A percentile compares a stretch with the other conserved stretches of the same genome.
These are phyloP conservation scores for Rhizopus microsporus DNA, from an alignment of 371 early-diverging fungal species.

Conservation along the genomic window DNA sequence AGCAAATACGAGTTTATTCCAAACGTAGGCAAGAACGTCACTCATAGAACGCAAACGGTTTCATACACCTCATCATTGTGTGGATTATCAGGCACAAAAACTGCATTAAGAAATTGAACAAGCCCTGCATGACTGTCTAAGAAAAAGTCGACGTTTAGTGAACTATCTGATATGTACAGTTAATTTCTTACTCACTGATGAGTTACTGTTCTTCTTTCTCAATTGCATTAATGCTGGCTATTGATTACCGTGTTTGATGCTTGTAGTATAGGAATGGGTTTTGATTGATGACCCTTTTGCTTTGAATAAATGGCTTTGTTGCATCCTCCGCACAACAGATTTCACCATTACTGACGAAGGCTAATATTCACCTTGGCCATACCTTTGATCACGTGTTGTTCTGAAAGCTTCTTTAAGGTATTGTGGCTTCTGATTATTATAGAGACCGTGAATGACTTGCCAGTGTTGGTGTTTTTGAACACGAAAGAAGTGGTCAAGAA, in stretches of 20 bases:
- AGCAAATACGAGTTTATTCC: constrained; percentile 16
- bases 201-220: constrained; percentile 10
- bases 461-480: no score
- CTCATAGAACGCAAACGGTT: constrained; percentile 10
- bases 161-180: constrained; percentile 16
- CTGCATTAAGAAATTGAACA: constrained; percentile 14
- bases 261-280: constrained; percentile 12
- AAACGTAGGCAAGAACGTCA: constrained; percentile 14
- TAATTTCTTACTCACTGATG: constrained; percentile 8
- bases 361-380: no score
- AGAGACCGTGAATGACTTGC: no score
- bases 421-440: no score
- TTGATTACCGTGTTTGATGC: constrained; percentile 6
- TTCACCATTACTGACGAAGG: constrained; percentile 4
- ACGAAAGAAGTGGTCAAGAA: no score
- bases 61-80: constrained; percentile 20
- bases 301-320: constrained; percentile 12
- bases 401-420: no score
- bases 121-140: constrained; percentile 9
- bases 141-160: constrained; percentile 10
- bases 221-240: constrained; percentile 8
- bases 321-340: constrained; percentile 21
- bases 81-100: constrained; percentile 13
- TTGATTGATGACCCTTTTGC: constrained; percentile 12
- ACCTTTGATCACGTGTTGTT: no score